Conservation (phyloP, 2,329 filamentous ascomycete species). For the Botrytis deweyae region DNA sequence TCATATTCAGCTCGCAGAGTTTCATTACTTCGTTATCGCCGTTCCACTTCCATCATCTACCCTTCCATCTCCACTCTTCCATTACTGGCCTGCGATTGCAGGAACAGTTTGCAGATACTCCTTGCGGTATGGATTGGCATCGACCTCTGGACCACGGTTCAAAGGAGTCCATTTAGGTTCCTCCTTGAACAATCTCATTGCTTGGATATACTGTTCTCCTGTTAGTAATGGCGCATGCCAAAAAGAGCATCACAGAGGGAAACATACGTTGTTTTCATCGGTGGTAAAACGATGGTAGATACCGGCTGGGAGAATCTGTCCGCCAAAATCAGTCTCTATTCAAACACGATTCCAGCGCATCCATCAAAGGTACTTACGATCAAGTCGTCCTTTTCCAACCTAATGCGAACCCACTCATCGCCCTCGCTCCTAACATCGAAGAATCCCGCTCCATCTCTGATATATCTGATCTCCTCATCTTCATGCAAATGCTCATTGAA, state of each 20-base stretch:
- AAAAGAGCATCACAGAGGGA: background rate
- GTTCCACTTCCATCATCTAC: background rate
- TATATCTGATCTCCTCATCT: constrained; percentile 97
- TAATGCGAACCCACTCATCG: constrained; percentile 87
- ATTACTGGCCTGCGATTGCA: constrained; percentile 23
- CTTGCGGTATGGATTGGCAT: constrained; percentile 75
- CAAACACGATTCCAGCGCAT: background rate
- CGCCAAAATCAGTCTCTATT: background rate
- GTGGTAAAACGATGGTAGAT: constrained; percentile 99
- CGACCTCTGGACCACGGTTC: constrained; percentile 75
- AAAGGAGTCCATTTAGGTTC: constrained; percentile 98
- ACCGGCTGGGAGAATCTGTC: constrained; percentile 76
- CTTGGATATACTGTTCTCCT: constrained; percentile 75
- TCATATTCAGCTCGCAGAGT: background rate
- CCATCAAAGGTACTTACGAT: constrained; percentile 47
- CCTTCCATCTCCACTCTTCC: background rate
- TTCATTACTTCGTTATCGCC: constrained; percentile 2
- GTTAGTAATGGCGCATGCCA: constrained; percentile 3
- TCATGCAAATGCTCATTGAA: constrained; percentile 96
- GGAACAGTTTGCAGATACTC: constrained; percentile 59
- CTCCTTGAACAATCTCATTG: constrained; percentile 96
- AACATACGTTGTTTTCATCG: constrained; percentile 80
- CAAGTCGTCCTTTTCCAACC: constrained; percentile 81
- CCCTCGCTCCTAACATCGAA: constrained; percentile 85
- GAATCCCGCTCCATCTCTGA: constrained; percentile 82